Evolutionary conservation across 495 filamentous ascomycete genomes (phyloP).

Genomic region (Aspergillus incahuasiensis): DNA sequence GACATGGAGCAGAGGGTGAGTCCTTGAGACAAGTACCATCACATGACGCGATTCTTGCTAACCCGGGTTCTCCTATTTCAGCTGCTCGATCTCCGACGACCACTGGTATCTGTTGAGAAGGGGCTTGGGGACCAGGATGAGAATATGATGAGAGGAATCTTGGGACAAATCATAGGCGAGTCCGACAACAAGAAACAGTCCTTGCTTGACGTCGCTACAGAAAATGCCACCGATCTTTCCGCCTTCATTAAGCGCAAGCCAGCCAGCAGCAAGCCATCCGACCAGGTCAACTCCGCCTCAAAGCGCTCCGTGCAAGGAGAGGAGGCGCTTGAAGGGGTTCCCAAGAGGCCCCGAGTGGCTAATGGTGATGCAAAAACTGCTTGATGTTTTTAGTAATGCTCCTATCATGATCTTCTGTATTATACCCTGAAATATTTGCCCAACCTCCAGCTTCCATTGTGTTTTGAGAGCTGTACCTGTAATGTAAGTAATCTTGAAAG

Average conservation of each 20-base stretch:
- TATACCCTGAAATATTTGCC: background rate
- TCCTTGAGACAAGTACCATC: slow-evolving; percentile 7
- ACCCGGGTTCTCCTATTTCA: slow-evolving; percentile 23
- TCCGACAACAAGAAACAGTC: slow-evolving; percentile 57
- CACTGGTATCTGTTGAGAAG: slow-evolving; percentile 59
- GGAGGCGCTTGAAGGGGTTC: slow-evolving; percentile 15
- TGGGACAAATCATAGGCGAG: slow-evolving; percentile 70
- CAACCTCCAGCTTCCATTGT: background rate
- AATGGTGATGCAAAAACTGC: background rate
- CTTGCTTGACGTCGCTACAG: slow-evolving; percentile 70
- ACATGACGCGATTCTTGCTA: slow-evolving; percentile 10
- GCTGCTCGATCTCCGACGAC: slow-evolving; percentile 71
- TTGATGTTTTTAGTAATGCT: background rate
- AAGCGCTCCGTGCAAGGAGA: slow-evolving; percentile 34
- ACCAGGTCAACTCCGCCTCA: slow-evolving; percentile 8
- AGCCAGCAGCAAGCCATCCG: slow-evolving; percentile 16
- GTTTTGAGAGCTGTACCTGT: background rate
- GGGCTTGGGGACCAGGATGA: slow-evolving; percentile 40
- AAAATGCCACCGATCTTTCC: slow-evolving; percentile 79
- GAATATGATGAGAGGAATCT: slow-evolving; percentile 57
- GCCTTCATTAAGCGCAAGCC: slow-evolving; percentile 75
- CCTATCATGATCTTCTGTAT: background rate
- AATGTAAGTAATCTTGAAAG: too few species aligned
- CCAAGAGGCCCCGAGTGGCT: slow-evolving; percentile 31
- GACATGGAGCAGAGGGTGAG: slow-evolving; percentile 83